Conservation (phyloP, 164 flowering plant genomes). For the Echeveria elegans region DNA sequence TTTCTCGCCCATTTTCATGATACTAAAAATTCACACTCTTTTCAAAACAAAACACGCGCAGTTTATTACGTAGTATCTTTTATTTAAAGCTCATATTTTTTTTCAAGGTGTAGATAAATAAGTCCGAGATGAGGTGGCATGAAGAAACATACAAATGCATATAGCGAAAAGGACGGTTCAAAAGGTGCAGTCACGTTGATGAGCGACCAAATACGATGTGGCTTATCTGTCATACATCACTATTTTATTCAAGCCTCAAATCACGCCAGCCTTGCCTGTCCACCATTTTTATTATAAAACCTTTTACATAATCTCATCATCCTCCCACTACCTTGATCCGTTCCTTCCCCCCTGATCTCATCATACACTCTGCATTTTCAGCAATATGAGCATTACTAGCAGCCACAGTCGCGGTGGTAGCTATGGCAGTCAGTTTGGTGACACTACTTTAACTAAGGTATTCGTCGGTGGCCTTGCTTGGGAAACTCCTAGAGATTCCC, state of each 20-base stretch:
- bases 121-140: background rate
- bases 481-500: conserved; percentile 83
- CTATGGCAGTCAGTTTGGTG: conserved; percentile 45
- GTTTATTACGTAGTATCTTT: too few relatives aligned
- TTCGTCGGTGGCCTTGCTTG: conserved; percentile 95
- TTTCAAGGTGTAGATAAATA: background rate
- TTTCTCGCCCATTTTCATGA: too few relatives aligned
- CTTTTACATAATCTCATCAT: background rate
- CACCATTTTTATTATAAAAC: background rate
- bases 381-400: conserved; percentile 19
- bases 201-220: conserved; percentile 1
- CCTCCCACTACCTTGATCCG: background rate
- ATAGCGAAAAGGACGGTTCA: background rate
- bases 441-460: conserved; percentile 80
- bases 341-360: background rate
- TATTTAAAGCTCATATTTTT: too few relatives aligned
- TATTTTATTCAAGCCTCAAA: background rate
- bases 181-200: background rate
- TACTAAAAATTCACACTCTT: too few relatives aligned
- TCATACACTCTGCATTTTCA: background rate
- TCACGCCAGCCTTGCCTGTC: background rate
- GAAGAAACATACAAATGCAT: background rate
- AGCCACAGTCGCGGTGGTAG: conserved; percentile 16
- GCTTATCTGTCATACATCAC: conserved; percentile 4
- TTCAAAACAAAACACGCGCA: too few relatives aligned